Percentiles rank a stretch among this genome's conserved stretches.
Evolutionary conservation across 2,329 filamentous ascomycete species (phyloP).

Genomic region (Fusarium virguliforme): DNA sequence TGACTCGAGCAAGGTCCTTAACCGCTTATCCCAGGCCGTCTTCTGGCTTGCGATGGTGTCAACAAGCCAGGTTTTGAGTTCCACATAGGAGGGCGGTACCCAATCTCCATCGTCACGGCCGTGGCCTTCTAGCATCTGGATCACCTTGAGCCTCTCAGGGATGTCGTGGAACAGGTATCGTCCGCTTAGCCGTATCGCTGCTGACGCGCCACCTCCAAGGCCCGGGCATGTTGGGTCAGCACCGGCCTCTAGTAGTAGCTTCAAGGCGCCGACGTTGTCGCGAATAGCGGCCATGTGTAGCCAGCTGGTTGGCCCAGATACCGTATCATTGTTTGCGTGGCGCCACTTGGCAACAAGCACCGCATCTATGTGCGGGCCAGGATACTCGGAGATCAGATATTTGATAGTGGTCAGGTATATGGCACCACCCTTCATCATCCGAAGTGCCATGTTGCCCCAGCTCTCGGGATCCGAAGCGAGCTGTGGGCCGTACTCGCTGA

Average conservation of each 20-base stretch:
- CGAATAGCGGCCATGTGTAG: conserved; percentile 12
- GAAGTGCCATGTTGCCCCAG: conserved; percentile 10
- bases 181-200: neutral
- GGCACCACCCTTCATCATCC: neutral
- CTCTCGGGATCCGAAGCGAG: neutral
- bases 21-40: neutral
- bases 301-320: conserved; percentile 17
- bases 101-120: neutral
- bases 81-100: neutral
- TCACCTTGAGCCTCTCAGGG: neutral
- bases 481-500: conserved; percentile 13
- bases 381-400: conserved; percentile 26
- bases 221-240: conserved; percentile 28
- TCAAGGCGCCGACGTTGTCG: neutral
- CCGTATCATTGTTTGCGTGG: fast-evolving
- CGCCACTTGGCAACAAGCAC: neutral
- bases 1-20: neutral
- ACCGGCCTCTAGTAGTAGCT: neutral
- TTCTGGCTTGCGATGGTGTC: neutral
- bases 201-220: neutral
- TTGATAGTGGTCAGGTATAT: neutral
- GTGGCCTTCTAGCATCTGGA: conserved; percentile 2
- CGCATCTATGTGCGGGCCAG: conserved; percentile 22
- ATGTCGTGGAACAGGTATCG: neutral
- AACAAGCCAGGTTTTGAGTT: neutral